These are phyloP conservation scores for Ambrosiella xylebori DNA, from an alignment of 2,329 filamentous ascomycete genomes.

Conservation along the genomic window DNA sequence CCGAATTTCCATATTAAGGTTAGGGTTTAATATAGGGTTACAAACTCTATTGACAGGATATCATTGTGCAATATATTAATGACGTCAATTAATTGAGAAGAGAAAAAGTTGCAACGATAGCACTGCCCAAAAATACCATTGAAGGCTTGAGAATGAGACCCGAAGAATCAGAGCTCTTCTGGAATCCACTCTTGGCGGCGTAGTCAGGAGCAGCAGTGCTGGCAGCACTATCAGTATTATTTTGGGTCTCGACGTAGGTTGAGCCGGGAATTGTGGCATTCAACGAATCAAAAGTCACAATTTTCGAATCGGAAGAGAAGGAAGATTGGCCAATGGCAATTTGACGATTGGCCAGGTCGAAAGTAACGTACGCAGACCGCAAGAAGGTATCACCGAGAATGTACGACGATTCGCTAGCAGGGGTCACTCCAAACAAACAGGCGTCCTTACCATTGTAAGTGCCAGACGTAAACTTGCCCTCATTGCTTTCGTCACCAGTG, in stretches of 20 bases:
- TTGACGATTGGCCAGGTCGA: slow-evolving; percentile 40
- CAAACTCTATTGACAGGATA: no score
- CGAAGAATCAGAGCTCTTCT: not conserved
- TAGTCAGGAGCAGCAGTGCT: not conserved
- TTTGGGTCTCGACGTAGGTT: not conserved
- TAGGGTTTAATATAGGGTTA: no score
- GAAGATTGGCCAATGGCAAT: slow-evolving; percentile 36
- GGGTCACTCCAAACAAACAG: slow-evolving; percentile 42
- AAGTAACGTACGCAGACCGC: slow-evolving; percentile 42
- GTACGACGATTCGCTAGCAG: slow-evolving; percentile 25
- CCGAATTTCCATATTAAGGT: no score
- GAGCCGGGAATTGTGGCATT: slow-evolving; percentile 29
- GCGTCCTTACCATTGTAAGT: slow-evolving; percentile 26
- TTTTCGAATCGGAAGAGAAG: slow-evolving; percentile 34
- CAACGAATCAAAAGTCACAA: slow-evolving; percentile 32
- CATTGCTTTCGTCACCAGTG: slow-evolving; percentile 17
- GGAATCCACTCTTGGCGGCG: slow-evolving; percentile 9
- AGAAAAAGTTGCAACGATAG: not conserved
- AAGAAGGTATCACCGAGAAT: slow-evolving; percentile 42
- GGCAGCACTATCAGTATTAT: not conserved
- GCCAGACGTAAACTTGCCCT: slow-evolving; percentile 20
- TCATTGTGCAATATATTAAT: no score
- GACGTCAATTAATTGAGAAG: no score
- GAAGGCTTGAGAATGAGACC: not conserved
- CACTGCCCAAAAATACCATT: not conserved